phyloP scores from a whole-genome alignment of 305 asterid species.

The Caryopteris hybrid region DNA sequence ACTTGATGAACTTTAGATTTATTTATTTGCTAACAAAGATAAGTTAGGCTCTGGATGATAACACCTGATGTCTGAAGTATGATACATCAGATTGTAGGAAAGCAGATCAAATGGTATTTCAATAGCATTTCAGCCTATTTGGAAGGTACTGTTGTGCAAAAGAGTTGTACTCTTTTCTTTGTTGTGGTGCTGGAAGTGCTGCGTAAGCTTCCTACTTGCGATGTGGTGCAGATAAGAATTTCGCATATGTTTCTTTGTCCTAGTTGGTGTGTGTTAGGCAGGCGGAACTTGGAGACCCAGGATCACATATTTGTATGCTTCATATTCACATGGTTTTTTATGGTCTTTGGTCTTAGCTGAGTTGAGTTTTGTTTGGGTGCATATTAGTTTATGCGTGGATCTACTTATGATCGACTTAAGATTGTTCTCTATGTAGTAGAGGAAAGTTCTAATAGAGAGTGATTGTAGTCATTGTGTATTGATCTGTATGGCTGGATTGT shows the following conservation, averaged over 20 bases:
- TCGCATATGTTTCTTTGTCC: background rate
- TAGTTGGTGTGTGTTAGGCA: background rate
- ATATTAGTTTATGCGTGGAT: background rate
- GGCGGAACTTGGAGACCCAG: background rate
- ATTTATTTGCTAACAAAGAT: slow-evolving; percentile 9
- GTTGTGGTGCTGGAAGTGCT: too few relatives aligned
- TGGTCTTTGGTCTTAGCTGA: background rate
- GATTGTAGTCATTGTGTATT: background rate
- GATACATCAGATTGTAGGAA: slow-evolving; percentile 6
- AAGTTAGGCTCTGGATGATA: background rate
- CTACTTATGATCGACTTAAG: background rate
- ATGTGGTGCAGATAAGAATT: background rate
- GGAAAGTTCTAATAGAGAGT: background rate
- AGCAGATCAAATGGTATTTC: slow-evolving; percentile 1
- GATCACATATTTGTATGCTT: background rate
- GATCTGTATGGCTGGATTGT: too few relatives aligned
- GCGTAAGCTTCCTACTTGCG: background rate
- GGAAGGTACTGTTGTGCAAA: background rate
- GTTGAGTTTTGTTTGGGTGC: background rate
- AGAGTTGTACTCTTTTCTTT: too few relatives aligned
- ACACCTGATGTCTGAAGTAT: background rate
- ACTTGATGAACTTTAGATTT: background rate
- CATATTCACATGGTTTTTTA: background rate
- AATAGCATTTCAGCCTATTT: background rate
- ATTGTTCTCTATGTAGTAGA: background rate